Percentiles rank a stretch among this genome's conserved stretches.
phyloP scores from a whole-genome alignment of 805 yeast species.

The Pichia eremophila region DNA sequence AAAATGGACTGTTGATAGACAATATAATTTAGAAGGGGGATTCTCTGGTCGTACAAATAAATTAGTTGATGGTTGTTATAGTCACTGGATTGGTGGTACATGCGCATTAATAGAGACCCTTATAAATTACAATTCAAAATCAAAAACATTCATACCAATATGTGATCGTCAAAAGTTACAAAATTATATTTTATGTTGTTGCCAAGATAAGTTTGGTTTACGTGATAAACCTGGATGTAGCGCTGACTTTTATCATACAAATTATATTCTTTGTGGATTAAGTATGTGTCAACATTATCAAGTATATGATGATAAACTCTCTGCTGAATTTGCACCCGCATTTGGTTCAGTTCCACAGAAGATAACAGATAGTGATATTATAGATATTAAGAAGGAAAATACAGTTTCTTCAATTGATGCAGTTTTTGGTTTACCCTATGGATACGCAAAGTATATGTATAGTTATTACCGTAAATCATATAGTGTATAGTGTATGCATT shows the following conservation, averaged over 20 bases:
- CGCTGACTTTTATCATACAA: slow-evolving; percentile 87
- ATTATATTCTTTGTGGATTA: slow-evolving; percentile 73
- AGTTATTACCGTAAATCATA: slow-evolving; percentile 2
- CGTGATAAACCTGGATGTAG: slow-evolving; percentile 77
- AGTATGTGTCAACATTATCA: slow-evolving; percentile 45
- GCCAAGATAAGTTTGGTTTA: slow-evolving; percentile 50
- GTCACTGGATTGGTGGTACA: slow-evolving; percentile 90
- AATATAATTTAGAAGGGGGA: slow-evolving; percentile 72
- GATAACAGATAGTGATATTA: slow-evolving; percentile 12
- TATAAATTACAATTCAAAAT: slow-evolving; percentile 32
- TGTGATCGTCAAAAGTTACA: slow-evolving; percentile 50
- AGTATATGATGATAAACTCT: slow-evolving; percentile 12
- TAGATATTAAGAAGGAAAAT: slow-evolving; percentile 15
- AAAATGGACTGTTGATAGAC: slow-evolving; percentile 66
- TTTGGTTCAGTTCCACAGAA: slow-evolving; percentile 15
- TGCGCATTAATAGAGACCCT: slow-evolving; percentile 54
- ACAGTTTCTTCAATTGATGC: slow-evolving; percentile 38
- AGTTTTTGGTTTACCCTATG: slow-evolving; percentile 45
- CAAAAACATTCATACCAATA: slow-evolving; percentile 11
- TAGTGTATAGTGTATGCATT: too few relatives aligned
- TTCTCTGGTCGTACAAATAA: slow-evolving; percentile 86
- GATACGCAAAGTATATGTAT: slow-evolving; percentile 20
- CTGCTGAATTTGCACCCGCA: slow-evolving; percentile 10
- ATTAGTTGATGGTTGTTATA: slow-evolving; percentile 91
- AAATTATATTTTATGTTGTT: slow-evolving; percentile 70